Percentiles rank a stretch among this genome's conserved stretches.
phyloP scores from a whole-genome alignment of 2,329 filamentous ascomycete genomes.

The Ascochyta koolunga region DNA sequence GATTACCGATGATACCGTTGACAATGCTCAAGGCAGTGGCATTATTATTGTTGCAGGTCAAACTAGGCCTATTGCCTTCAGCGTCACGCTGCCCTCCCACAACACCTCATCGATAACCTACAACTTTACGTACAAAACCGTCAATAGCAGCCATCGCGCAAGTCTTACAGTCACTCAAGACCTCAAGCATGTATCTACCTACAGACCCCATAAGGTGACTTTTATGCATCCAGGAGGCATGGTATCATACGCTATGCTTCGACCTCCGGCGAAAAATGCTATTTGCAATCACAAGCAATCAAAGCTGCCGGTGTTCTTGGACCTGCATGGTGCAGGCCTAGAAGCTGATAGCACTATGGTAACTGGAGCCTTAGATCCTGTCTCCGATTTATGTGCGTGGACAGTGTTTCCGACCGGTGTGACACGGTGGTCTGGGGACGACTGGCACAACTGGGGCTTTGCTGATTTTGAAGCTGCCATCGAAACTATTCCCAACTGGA shows the following conservation, averaged over 20 bases:
- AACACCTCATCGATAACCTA: slow-evolving; percentile 36
- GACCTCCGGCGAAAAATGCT: slow-evolving; percentile 56
- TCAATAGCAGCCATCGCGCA: slow-evolving; percentile 14
- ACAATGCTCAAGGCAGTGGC: slow-evolving; percentile 1
- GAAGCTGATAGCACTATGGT: slow-evolving; percentile 58
- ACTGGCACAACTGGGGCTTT: slow-evolving; percentile 67
- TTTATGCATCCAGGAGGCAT: slow-evolving; percentile 60
- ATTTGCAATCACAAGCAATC: slow-evolving; percentile 27
- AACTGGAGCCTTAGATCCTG: slow-evolving; percentile 55
- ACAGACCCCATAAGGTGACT: slow-evolving; percentile 60
- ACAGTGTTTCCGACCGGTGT: slow-evolving; percentile 62
- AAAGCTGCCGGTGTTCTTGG: slow-evolving; percentile 57
- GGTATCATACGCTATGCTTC: slow-evolving; percentile 63
- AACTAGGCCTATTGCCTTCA: slow-evolving; percentile 50
- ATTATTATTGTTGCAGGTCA: slow-evolving; percentile 47
- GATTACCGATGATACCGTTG: slow-evolving; percentile 2
- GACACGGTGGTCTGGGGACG: slow-evolving; percentile 65
- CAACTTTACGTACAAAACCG: slow-evolving; percentile 33
- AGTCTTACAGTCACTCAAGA: slow-evolving; percentile 35
- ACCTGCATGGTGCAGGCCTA: slow-evolving; percentile 63
- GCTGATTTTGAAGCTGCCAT: slow-evolving; percentile 62
- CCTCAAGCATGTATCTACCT: slow-evolving; percentile 34
- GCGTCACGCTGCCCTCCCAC: slow-evolving; percentile 30
- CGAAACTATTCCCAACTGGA: slow-evolving; percentile 57
- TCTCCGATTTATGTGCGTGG: slow-evolving; percentile 62